Percentiles rank a stretch among this genome's conserved stretches.
Conservation (phyloP, 768 basidiomycete species). For the Suillus sp. region DNA sequence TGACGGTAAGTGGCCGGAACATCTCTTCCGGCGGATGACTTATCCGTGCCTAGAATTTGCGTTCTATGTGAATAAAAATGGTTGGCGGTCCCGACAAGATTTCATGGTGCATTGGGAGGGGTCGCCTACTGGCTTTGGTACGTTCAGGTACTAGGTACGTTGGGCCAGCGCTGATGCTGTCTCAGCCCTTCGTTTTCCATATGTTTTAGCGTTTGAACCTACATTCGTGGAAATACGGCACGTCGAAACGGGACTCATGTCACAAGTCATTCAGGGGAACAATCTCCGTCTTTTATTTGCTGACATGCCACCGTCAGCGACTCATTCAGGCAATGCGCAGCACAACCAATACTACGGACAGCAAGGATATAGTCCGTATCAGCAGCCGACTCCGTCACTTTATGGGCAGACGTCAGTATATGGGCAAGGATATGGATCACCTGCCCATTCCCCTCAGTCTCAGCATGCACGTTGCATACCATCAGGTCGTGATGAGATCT, state of each 20-base stretch:
- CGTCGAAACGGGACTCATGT: slow-evolving; percentile 87
- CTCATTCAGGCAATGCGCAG: slow-evolving; percentile 51
- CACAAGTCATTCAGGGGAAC: slow-evolving; percentile 93
- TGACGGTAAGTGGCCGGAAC: slow-evolving; percentile 66
- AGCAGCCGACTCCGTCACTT: slow-evolving; percentile 23
- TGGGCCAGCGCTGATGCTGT: slow-evolving; percentile 9
- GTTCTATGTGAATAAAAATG: slow-evolving; percentile 97
- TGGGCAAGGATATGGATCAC: slow-evolving; percentile 33
- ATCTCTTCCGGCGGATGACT: slow-evolving; percentile 9
- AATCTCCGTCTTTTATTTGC: slow-evolving; percentile 91
- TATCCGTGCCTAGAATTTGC: slow-evolving; percentile 80
- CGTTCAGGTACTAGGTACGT: slow-evolving; percentile 31
- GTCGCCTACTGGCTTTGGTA: slow-evolving; percentile 90
- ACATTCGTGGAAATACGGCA: slow-evolving; percentile 96
- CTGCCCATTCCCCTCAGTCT: slow-evolving; percentile 36
- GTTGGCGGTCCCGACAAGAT: slow-evolving; percentile 84
- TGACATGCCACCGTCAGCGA: slow-evolving; percentile 86
- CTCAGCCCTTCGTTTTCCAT: slow-evolving; percentile 92
- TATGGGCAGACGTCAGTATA: slow-evolving; percentile 22
- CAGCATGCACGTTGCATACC: slow-evolving; percentile 49
- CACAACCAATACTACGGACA: slow-evolving; percentile 38
- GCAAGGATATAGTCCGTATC: slow-evolving; percentile 37
- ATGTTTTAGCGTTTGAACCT: slow-evolving; percentile 94
- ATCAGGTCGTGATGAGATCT: slow-evolving; percentile 76
- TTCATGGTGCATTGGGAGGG: slow-evolving; percentile 99